phyloP scores from a whole-genome alignment of 208 protist species.

The Crithidia sp. region DNA sequence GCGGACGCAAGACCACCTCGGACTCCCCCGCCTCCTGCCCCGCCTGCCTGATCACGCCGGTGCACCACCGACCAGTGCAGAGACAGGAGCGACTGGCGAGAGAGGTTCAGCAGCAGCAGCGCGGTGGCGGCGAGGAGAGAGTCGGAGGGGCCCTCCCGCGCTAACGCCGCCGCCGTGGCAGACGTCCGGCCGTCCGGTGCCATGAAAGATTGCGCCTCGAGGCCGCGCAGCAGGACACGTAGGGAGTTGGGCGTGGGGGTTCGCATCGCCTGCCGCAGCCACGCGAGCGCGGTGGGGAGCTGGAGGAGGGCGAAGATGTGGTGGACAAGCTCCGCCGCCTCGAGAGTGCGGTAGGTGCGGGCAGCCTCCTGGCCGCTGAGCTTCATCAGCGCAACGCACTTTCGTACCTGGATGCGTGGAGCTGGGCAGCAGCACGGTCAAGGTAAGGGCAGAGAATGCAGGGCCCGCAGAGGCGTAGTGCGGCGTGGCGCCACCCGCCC shows the following conservation, averaged over 20 bases:
- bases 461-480: neutral
- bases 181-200: constrained; percentile 9
- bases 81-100: constrained; percentile 33
- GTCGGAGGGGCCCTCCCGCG: constrained; percentile 16
- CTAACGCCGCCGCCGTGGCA: constrained; percentile 7
- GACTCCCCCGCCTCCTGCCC: neutral
- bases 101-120: constrained; percentile 36
- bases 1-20: neutral
- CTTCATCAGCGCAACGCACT: no score
- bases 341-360: constrained; percentile 25
- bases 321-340: constrained; percentile 34
- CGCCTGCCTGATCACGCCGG: neutral
- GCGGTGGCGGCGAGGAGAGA: constrained; percentile 37
- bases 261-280: constrained; percentile 27
- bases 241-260: constrained; percentile 27
- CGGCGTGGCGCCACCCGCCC: neutral
- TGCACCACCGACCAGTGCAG: constrained; percentile 18
- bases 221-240: constrained; percentile 27
- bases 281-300: constrained; percentile 25
- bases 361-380: neutral
- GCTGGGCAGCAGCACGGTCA: constrained; percentile 27
- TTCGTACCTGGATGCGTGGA: no score
- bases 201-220: constrained; percentile 31
- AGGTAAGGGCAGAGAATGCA: constrained; percentile 1
- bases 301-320: constrained; percentile 29